Evolutionary conservation across 257 asterid genomes (phyloP), one percentile per base, ranked within the genome.

Genomic region (Fraxinus americana): DNA sequence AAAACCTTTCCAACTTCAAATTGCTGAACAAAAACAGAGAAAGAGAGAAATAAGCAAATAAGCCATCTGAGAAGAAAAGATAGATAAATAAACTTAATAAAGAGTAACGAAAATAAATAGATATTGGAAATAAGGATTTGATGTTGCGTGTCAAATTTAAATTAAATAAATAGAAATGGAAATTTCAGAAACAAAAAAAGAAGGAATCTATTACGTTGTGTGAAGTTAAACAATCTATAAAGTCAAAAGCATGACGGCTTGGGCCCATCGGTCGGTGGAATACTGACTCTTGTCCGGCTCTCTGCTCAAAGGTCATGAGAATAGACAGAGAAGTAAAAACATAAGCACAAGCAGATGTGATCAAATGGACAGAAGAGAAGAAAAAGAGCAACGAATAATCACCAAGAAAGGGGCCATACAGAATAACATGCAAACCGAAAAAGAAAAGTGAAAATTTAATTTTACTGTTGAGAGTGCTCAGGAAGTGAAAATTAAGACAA

Each of bases 221-320:
- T 63, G 87, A 82, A 77, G 79, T 91, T 81, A 95, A 81, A 72
- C 80, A 70, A 79, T 91, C 96, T 73, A 96, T 89, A 52, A 79
- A 85, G 54, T 84, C 82, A 36, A 96, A 81, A 65, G 97, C 74
- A 79, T 93, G 99, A 81, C 41, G 83, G 14, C 86, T 76, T 63
- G 97, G 97, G 70, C 99, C 94, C 97, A 86, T 93, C 83, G 94
- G 80, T 77, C 96, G 92, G 81, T 96, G 99, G 81, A 79, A 91
- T 75, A 83, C 83, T 43, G 96, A 81, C 75, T 85, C 91, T 79
- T 61, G 83, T 71, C 83, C 85, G 72, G 76, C 67, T 80, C 71
- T 87, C 97, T 93, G 78, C 38, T 48, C 73, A 75, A 83, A 76
- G 80, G 27, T 75, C 80, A 83, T 54, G 14, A 50, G 77, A 38